Evolutionary conservation across 192 early-diverging fungal species (phyloP), one percentile per base, ranked within the genome.

Genomic region (Umbelopsis ramanniana): DNA sequence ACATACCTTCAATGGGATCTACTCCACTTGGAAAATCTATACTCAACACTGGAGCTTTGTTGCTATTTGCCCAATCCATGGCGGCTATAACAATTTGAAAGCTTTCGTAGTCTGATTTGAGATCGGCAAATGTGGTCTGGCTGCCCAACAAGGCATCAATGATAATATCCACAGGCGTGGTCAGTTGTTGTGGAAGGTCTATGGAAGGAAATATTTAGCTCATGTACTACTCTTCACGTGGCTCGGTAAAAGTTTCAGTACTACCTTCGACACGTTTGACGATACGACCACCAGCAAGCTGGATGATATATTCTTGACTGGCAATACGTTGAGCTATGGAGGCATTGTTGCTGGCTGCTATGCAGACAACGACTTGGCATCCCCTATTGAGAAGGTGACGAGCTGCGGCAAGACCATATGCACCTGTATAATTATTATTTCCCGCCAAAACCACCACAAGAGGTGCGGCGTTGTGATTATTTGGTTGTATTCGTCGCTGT

Each of bases 351-450:
- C 74, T 71, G 4, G 81, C 76, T 19, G 82, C 82, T 14, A 89
- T 55, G 45, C 81, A 87, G 1, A 81, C 80, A 8, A 88, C 72
- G 12, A 93, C 93, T 35, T 86, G 79, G 72, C 90, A 90, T 33
- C 90, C 90, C 73, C 91, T 92, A 73, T 95, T 95, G 14, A 89
- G 88, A 53, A 95, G 75, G 79, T 95, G 93, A 11, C 93, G 79
- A 7, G 90, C 92, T 2, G 90, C 86, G 55, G 84, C 85, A 15
- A 95, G 79, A 11, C 89, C 90, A 79, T 88, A 93, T 2, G 89
- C 81, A 12, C 93, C 93, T 38, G 83, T 82, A 38, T 43, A 35
- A 22, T 85, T 85, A 76, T 92, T 92, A 76, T 94, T 93, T 14
- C 93, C 93, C 10, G 83, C 84, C 47, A 95, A 74, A 40, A 95